Evolutionary conservation across 2,329 filamentous ascomycete genomes (phyloP).

Genomic region (Aspergillus uvarum): DNA sequence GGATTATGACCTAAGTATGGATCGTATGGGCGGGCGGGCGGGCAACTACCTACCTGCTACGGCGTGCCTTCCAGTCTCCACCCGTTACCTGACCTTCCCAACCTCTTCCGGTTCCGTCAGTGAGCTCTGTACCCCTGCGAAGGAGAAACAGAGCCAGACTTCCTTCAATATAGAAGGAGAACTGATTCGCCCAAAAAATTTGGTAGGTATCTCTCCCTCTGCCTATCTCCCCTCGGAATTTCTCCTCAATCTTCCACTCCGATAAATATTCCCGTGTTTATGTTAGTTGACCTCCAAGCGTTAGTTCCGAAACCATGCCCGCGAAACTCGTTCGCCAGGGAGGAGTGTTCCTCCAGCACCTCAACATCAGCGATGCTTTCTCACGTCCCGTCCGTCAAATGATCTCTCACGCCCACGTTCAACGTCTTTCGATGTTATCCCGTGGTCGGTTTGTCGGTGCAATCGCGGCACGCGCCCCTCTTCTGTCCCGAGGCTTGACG

Average conservation of each 20-base stretch:
- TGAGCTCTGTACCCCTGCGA: constrained; percentile 13
- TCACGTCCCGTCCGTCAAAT: constrained; percentile 28
- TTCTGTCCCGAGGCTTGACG: constrained; percentile 24
- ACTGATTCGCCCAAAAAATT: not conserved
- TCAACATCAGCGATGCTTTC: constrained; percentile 27
- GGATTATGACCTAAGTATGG: not conserved
- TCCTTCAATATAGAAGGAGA: not conserved
- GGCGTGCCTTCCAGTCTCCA: no score
- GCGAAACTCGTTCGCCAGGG: constrained; percentile 33
- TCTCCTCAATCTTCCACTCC: not conserved
- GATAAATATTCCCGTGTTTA: not conserved
- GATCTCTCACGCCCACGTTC: constrained; percentile 27
- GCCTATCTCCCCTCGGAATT: not conserved
- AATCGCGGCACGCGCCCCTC: constrained; percentile 13
- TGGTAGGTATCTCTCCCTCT: not conserved
- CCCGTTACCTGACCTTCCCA: constrained; percentile 15
- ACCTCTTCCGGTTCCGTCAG: constrained; percentile 31
- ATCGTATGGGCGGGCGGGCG: no score
- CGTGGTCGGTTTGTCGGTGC: constrained; percentile 17
- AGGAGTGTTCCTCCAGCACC: constrained; percentile 31
- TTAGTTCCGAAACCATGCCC: constrained; percentile 29
- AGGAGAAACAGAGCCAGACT: not conserved
- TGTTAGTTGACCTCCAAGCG: not conserved
- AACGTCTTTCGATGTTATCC: constrained; percentile 26
- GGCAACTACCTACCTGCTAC: no score